phyloP scores from a whole-genome alignment of 768 basidiomycete species.

The Leucocoprinus leucothites region DNA sequence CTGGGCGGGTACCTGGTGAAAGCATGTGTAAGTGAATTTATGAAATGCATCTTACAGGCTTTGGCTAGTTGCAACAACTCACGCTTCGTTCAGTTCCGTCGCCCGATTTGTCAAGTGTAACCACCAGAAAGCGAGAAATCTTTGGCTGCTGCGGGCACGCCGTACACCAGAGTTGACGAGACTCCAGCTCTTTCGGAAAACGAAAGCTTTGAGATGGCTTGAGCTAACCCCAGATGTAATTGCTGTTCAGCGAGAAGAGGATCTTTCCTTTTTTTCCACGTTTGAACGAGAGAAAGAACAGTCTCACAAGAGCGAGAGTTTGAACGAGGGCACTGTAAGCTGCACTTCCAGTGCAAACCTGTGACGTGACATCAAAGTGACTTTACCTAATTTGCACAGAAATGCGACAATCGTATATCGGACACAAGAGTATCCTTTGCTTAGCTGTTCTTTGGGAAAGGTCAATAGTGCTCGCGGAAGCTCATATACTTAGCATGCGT shows the following conservation, averaged over 20 bases:
- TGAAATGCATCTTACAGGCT: background rate
- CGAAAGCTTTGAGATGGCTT: background rate
- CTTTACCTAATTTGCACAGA: slow-evolving; percentile 6
- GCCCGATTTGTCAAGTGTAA: too few species aligned
- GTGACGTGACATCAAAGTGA: slow-evolving; percentile 14
- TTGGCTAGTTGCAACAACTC: too few species aligned
- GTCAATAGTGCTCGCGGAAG: background rate
- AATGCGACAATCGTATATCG: slow-evolving; percentile 8
- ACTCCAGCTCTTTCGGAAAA: too few species aligned
- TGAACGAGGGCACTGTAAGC: too few species aligned
- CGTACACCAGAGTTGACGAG: too few species aligned
- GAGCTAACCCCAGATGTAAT: slow-evolving; percentile 4
- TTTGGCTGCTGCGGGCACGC: too few species aligned
- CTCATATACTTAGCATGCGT: background rate
- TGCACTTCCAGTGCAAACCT: slow-evolving; percentile 7
- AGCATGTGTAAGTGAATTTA: background rate
- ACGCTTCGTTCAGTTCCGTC: too few species aligned
- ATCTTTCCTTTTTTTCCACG: background rate
- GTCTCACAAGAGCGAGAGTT: background rate
- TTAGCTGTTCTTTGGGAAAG: background rate
- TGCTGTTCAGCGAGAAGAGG: background rate
- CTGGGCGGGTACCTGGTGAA: slow-evolving; percentile 4
- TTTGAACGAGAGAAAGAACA: background rate
- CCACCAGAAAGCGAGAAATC: too few species aligned
- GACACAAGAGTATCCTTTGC: background rate